A percentile compares a stretch with the other conserved stretches of the same genome.
phyloP scores from a whole-genome alignment of 2,329 filamentous ascomycete genomes.

The Fusarium zealandicum region DNA sequence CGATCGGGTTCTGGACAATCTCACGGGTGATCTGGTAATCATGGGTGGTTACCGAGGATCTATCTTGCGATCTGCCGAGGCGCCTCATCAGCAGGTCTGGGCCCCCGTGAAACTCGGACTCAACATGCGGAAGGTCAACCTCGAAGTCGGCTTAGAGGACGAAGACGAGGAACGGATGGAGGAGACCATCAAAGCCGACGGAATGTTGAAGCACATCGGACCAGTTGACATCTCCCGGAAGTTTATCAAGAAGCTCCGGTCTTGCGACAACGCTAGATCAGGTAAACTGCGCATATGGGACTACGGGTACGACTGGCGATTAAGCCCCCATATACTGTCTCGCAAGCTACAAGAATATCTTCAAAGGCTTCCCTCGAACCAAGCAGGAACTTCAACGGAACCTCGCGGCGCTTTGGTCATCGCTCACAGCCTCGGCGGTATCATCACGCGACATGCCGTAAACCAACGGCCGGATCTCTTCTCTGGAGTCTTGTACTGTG shows the following conservation, averaged over 20 bases:
- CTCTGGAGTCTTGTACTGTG: slow-evolving; percentile 84
- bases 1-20: slow-evolving; percentile 66
- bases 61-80: slow-evolving; percentile 81
- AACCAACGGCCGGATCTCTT: slow-evolving; percentile 87
- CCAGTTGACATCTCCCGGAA: slow-evolving; percentile 88
- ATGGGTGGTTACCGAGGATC: slow-evolving; percentile 92
- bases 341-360: slow-evolving; percentile 76
- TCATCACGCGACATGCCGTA: slow-evolving; percentile 87
- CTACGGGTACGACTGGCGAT: slow-evolving; percentile 93
- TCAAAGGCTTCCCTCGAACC: slow-evolving; percentile 77
- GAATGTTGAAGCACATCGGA: slow-evolving; percentile 90
- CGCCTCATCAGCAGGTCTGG: slow-evolving; percentile 88
- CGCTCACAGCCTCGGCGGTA: slow-evolving; percentile 84
- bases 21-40: slow-evolving; percentile 86
- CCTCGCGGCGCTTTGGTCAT: slow-evolving; percentile 79
- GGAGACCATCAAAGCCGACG: slow-evolving; percentile 81
- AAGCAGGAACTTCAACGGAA: slow-evolving; percentile 57
- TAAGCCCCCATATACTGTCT: slow-evolving; percentile 81
- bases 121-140: slow-evolving; percentile 88
- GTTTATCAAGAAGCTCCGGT: slow-evolving; percentile 78
- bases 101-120: slow-evolving; percentile 92
- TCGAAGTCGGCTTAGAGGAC: slow-evolving; percentile 82
- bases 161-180: slow-evolving; percentile 87
- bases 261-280: slow-evolving; percentile 73
- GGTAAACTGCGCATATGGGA: slow-evolving; percentile 83